Evolutionary conservation across 2,329 filamentous ascomycete genomes (phyloP).

Genomic region (Pseudogymnoascus pannorum): DNA sequence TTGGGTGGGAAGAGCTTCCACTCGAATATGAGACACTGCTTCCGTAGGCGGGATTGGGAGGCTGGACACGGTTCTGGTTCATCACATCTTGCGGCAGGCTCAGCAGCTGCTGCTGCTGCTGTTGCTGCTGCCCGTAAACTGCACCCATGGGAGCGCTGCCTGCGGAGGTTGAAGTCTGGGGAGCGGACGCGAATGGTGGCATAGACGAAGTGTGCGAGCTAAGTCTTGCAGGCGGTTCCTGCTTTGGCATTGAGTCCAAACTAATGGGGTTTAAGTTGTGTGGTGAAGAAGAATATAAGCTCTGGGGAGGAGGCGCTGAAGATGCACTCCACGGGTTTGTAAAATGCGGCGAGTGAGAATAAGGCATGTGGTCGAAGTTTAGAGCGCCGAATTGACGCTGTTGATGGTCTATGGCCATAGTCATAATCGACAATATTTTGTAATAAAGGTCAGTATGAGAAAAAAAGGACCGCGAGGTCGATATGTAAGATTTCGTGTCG

Average conservation of each 20-base stretch:
- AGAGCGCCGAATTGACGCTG: constrained; percentile 71
- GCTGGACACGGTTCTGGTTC: constrained; percentile 55
- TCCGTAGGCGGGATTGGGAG: constrained; percentile 59
- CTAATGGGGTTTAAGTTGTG: constrained; percentile 51
- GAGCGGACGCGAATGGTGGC: constrained; percentile 64
- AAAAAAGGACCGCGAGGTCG: constrained; percentile 15
- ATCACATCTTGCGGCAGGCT: constrained; percentile 69
- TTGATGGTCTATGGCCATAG: constrained; percentile 88
- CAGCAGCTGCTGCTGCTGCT: constrained; percentile 61
- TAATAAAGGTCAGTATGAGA: background rate
- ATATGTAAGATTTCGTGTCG: background rate
- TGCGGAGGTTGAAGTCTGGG: constrained; percentile 67
- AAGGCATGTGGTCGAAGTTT: constrained; percentile 72
- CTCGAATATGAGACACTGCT: constrained; percentile 59
- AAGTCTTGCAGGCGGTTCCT: constrained; percentile 49
- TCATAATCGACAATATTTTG: constrained; percentile 53
- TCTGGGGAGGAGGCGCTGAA: constrained; percentile 43
- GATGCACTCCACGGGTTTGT: constrained; percentile 79
- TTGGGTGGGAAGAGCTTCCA: constrained; percentile 46
- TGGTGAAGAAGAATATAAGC: constrained; percentile 54
- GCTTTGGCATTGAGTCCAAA: constrained; percentile 50
- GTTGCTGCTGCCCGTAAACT: constrained; percentile 54
- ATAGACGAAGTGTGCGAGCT: constrained; percentile 48
- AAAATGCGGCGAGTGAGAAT: constrained; percentile 60
- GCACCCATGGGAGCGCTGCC: constrained; percentile 55